Conservation (phyloP, 768 basidiomycete genomes). For the Gloeostereum incarnatum region DNA sequence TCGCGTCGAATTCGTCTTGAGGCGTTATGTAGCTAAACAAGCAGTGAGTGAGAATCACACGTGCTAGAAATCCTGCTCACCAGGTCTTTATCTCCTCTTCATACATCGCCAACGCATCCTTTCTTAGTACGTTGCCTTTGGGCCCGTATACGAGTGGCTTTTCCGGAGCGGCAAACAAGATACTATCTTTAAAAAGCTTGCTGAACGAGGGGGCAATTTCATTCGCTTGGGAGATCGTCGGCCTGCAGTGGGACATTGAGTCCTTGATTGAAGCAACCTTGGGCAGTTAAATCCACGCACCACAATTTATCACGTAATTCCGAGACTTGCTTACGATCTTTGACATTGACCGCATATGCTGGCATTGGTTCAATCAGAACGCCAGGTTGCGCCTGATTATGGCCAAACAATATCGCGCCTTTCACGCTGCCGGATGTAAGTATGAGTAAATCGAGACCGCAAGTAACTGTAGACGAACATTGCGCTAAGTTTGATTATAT, state of each 20-base stretch:
- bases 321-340: slow-evolving; percentile 12
- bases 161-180: slow-evolving; percentile 26
- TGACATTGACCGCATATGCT: slow-evolving; percentile 15
- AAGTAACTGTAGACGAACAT: no score
- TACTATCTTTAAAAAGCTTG: slow-evolving; percentile 44
- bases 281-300: slow-evolving; percentile 15
- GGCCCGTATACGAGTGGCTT: slow-evolving; percentile 34
- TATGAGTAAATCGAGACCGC: no score
- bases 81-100: slow-evolving; percentile 34
- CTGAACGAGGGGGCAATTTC: slow-evolving; percentile 30
- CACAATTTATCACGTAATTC: slow-evolving; percentile 28
- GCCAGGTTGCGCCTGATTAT: slow-evolving; percentile 23
- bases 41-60: not conserved
- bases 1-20: slow-evolving; percentile 11
- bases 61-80: slow-evolving; percentile 14
- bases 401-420: slow-evolving; percentile 34
- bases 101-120: slow-evolving; percentile 32
- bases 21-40: slow-evolving; percentile 13
- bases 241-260: slow-evolving; percentile 17
- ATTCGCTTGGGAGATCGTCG: slow-evolving; percentile 33
- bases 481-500: slow-evolving; percentile 10
- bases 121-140: slow-evolving; percentile 40
- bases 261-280: not conserved
- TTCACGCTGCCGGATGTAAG: slow-evolving; percentile 14
- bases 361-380: slow-evolving; percentile 22